Evolutionary conservation across 75 land plant genomes (phyloP).

Genomic region (Adiantum capillusveneris): DNA sequence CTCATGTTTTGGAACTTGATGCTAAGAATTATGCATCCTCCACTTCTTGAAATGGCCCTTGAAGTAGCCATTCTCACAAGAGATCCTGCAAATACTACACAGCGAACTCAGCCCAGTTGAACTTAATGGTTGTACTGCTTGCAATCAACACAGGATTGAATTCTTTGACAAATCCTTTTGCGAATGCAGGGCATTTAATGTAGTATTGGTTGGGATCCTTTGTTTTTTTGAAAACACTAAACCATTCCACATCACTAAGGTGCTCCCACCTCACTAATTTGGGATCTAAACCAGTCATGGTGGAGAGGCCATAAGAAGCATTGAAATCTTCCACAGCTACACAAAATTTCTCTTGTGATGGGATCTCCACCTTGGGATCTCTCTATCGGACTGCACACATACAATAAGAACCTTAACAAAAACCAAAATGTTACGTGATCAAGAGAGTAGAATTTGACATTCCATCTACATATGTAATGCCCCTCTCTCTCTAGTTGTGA

Average conservation of each 20-base stretch:
- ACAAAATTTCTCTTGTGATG: no score
- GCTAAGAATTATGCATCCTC: no score
- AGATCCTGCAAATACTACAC: not conserved
- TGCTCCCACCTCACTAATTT: not conserved
- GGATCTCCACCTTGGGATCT: no score
- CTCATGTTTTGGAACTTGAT: not conserved
- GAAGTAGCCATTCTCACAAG: not conserved
- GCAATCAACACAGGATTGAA: no score
- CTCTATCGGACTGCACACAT: no score
- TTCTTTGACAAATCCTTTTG: not conserved
- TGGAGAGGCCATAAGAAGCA: no score
- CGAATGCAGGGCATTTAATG: slow-evolving; percentile 1
- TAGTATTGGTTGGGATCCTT: not conserved
- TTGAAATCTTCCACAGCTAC: no score
- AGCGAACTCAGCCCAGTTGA: not conserved
- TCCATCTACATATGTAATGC: no score
- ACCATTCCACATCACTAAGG: not conserved
- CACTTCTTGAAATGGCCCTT: not conserved
- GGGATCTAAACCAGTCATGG: not conserved
- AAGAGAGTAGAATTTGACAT: no score
- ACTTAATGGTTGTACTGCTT: not conserved
- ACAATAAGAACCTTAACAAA: no score
- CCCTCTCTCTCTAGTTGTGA: no score
- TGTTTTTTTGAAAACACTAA: not conserved
- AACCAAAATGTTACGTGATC: no score